Percentiles rank a stretch among this genome's conserved stretches.
These are phyloP conservation scores for Erysimum pusillum DNA, from an alignment of 441 rosid species.

Conservation along the genomic window DNA sequence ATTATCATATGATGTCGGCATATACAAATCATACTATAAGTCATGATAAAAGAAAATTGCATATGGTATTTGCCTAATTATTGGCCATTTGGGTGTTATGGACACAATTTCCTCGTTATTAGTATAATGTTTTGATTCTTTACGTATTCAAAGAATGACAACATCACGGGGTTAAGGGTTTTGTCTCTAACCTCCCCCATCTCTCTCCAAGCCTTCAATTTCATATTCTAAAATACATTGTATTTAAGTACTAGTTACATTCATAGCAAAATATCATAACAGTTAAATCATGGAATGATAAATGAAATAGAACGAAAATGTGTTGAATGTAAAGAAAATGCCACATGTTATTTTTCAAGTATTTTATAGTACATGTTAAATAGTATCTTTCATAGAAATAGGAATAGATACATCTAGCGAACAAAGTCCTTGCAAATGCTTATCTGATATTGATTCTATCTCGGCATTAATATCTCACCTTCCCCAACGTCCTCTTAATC, in stretches of 20 bases:
- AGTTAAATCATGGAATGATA: not conserved
- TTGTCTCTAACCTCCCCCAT: slow-evolving; percentile 24
- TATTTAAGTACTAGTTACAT: not conserved
- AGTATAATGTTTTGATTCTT: not conserved
- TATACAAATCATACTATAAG: too few relatives aligned
- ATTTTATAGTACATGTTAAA: too few relatives aligned
- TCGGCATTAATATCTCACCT: not conserved
- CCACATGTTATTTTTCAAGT: not conserved
- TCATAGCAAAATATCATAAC: not conserved
- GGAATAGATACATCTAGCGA: not conserved
- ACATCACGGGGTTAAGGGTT: slow-evolving; percentile 13
- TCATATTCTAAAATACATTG: too few relatives aligned
- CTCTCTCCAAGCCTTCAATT: slow-evolving; percentile 15
- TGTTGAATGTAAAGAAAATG: not conserved
- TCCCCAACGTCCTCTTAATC: not conserved
- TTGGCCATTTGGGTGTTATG: not conserved
- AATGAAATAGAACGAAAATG: too few relatives aligned
- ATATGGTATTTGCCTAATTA: not conserved
- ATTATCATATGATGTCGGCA: too few relatives aligned
- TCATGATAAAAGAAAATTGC: not conserved
- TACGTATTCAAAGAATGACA: slow-evolving; percentile 31
- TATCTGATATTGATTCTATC: not conserved
- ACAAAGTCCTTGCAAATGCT: not conserved
- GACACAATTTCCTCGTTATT: not conserved
- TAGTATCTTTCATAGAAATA: too few relatives aligned